Conservation (phyloP, 805 yeast species). For the Cyberlindnera amylophila region DNA sequence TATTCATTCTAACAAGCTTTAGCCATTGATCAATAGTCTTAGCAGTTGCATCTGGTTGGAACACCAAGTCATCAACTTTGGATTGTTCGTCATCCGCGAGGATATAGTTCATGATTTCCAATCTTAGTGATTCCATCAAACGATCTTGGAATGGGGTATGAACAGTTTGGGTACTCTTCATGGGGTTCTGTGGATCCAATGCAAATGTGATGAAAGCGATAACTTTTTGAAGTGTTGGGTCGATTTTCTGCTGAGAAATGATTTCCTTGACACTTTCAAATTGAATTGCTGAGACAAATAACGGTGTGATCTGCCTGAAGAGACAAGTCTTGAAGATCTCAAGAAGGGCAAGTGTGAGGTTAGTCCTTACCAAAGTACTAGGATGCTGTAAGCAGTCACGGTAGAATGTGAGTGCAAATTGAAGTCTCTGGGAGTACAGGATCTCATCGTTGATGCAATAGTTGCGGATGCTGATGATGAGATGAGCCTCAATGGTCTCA, state of each 20-base stretch:
- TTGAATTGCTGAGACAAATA: constrained; percentile 11
- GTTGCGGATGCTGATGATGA: constrained; percentile 17
- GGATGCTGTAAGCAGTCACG: constrained; percentile 8
- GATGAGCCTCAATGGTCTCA: constrained; percentile 22
- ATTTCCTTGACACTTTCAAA: constrained; percentile 6
- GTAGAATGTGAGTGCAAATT: constrained; percentile 12
- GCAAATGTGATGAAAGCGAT: constrained; percentile 11
- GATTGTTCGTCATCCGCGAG: neutral
- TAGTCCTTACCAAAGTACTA: constrained; percentile 6
- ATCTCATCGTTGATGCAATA: constrained; percentile 18
- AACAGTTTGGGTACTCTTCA: constrained; percentile 1
- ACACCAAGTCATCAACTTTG: neutral
- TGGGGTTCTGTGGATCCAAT: constrained; percentile 1
- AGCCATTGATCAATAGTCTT: constrained; percentile 9
- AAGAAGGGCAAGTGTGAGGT: constrained; percentile 9
- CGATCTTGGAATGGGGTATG: constrained; percentile 16
- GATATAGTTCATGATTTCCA: constrained; percentile 6
- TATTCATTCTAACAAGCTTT: neutral
- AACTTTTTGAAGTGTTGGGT: constrained; percentile 13
- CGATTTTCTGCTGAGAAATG: neutral
- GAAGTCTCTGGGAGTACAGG: constrained; percentile 13
- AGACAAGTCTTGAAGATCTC: constrained; percentile 7
- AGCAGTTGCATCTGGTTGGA: neutral
- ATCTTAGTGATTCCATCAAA: constrained; percentile 18
- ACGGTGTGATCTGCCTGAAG: neutral